These are phyloP conservation scores for Fragaria iinumae DNA, from an alignment of 306 rosid genomes.

Conservation along the genomic window DNA sequence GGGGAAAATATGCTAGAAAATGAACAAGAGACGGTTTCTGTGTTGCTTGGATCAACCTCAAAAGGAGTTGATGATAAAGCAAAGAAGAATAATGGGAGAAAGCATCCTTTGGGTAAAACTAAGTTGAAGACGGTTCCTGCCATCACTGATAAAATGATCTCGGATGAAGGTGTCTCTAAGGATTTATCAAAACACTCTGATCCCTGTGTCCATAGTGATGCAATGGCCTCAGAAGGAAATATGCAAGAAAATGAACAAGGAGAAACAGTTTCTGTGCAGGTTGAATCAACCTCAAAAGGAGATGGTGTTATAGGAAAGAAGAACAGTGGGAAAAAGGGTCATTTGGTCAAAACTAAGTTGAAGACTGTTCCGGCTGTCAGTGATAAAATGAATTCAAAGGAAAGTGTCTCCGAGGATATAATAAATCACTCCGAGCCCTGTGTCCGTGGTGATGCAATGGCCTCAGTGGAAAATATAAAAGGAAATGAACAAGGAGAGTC, in stretches of 20 bases:
- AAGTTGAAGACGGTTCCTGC: background rate
- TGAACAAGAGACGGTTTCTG: conserved; percentile 10
- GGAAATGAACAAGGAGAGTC: conserved; percentile 29
- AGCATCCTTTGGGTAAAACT: background rate
- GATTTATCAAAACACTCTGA: background rate
- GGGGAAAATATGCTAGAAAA: conserved; percentile 15
- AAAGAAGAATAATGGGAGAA: background rate
- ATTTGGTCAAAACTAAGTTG: background rate
- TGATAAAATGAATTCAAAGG: background rate
- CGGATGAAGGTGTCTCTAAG: background rate
- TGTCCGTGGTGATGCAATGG: background rate
- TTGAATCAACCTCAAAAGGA: background rate
- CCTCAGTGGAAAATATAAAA: background rate
- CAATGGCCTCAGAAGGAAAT: background rate
- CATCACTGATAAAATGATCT: background rate
- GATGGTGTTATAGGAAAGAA: background rate
- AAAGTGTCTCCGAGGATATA: background rate
- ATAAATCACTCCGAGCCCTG: background rate
- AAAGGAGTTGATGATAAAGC: background rate
- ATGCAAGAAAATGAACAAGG: conserved; percentile 31
- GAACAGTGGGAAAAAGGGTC: background rate
- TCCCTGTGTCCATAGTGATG: background rate
- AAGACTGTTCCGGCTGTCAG: background rate
- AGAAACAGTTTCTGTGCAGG: conserved; percentile 2
- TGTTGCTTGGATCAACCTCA: conserved; percentile 2